Evolutionary conservation across 306 rosid genomes (phyloP).

Genomic region (Corylus americana): DNA sequence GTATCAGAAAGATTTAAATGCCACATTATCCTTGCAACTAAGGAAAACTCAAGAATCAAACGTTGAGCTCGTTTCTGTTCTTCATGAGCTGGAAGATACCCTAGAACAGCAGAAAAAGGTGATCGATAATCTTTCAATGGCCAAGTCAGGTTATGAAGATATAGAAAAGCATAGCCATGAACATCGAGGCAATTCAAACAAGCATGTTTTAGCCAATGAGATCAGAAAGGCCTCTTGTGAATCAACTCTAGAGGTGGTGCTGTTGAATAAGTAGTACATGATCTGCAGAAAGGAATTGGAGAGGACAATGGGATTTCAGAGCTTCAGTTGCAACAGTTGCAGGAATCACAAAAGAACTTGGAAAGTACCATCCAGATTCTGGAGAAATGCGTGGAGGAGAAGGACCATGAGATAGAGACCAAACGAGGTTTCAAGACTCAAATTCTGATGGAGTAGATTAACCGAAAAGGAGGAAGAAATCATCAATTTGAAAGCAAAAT

Average conservation of each 20-base stretch:
- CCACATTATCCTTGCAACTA: too few species aligned
- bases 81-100: too few species aligned
- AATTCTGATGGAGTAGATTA: slow-evolving; percentile 11
- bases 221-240: slow-evolving; percentile 30
- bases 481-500: slow-evolving; percentile 35
- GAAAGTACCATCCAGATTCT: slow-evolving; percentile 34
- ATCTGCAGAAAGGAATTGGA: slow-evolving; percentile 46
- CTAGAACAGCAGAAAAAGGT: too few species aligned
- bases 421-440: slow-evolving; percentile 22
- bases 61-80: too few species aligned
- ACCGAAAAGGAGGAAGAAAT: slow-evolving; percentile 37
- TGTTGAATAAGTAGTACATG: slow-evolving; percentile 33
- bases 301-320: slow-evolving; percentile 35
- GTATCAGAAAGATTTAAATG: too few species aligned
- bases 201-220: too few species aligned
- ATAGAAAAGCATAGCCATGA: too few species aligned
- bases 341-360: slow-evolving; percentile 34
- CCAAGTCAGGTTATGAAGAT: too few species aligned
- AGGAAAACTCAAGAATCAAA: too few species aligned
- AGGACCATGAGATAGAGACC: slow-evolving; percentile 36
- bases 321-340: slow-evolving; percentile 20
- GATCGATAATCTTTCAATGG: too few species aligned
- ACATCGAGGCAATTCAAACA: too few species aligned
- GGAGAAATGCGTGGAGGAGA: slow-evolving; percentile 37
- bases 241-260: slow-evolving; percentile 24